phyloP scores from a whole-genome alignment of 2,329 filamentous ascomycete species.

The Pseudogymnoascus sp. region DNA sequence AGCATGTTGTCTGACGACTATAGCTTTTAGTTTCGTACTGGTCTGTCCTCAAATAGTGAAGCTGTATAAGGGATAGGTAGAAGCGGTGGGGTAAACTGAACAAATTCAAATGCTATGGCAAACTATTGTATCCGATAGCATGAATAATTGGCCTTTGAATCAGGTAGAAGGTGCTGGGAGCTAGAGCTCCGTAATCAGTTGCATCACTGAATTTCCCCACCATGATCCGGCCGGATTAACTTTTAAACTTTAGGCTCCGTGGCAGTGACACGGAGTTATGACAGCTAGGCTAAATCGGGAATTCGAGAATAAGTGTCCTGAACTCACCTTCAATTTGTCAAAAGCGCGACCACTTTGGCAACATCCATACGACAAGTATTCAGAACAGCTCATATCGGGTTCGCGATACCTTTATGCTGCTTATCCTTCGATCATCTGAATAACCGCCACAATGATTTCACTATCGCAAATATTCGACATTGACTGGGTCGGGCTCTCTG shows the following conservation, averaged over 20 bases:
- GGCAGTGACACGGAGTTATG: background rate
- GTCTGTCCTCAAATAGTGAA: background rate
- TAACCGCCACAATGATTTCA: constrained; percentile 5
- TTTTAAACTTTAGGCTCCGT: constrained; percentile 10
- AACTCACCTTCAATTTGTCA: constrained; percentile 2
- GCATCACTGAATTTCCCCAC: constrained; percentile 7
- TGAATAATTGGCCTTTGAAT: background rate
- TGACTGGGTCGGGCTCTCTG: constrained; percentile 76
- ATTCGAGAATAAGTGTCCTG: constrained; percentile 8
- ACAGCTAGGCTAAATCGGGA: background rate
- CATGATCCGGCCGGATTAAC: constrained; percentile 7
- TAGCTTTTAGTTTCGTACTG: background rate
- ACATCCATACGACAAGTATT: background rate
- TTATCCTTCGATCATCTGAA: background rate
- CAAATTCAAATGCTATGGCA: background rate
- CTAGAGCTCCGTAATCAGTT: constrained; percentile 9
- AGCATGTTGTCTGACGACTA: constrained; percentile 51
- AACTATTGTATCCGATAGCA: background rate
- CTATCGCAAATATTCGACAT: constrained; percentile 33
- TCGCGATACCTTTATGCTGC: background rate
- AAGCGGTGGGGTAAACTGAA: background rate
- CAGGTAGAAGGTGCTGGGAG: constrained; percentile 6
- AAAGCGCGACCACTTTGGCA: background rate
- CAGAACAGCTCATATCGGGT: constrained; percentile 1
- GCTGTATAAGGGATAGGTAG: background rate